Evolutionary conservation across 176 grass and related monocot genomes (phyloP), one percentile per base, ranked within the genome.

Genomic region (Carex parvula): DNA sequence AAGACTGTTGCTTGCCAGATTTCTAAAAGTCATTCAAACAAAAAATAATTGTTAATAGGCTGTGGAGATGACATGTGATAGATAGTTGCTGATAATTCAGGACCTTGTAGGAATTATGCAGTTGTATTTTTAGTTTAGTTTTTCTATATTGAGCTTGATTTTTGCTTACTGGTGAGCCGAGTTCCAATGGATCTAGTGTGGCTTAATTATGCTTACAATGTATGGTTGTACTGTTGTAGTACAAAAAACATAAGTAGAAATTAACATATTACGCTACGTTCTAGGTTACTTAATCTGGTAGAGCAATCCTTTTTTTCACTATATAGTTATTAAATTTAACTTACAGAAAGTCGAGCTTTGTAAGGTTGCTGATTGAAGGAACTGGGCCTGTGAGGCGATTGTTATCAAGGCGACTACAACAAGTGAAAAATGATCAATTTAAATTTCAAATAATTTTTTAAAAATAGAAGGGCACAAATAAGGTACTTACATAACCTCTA

Each of bases 401-500:
- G 15, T 86, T 5, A 68, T 97, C 90, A 56, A 97, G 82, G 71
- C 94, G 88, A 65, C 94, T 97, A 71, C 82, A 67, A 84, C 1
- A 64, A 56, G 54, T 39, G 37, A 39, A 39, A 39, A 39, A 39
- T 39, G 0, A 87, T 83, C 13, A 76, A 65, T 16, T 74, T 86
- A 72, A 89, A 60, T 30, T 50, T 41, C 48, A 65, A 41, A 82
- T 4, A 8, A 3, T 60, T 62, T 20, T 20, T 61, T 21, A 9
- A 1, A 18, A 56, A 82, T 32, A 32, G 37, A 73, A 44, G 60
- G 2, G 10, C 46, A 66, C 37, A 39, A 39, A 21, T 39, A 46
- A 87, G 86, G 5, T 8, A 94, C 94, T 92, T 90, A 94, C 90
- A 97, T 92, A 68, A 97, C 83, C 88, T 92, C 89, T 4, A 93